Conservation (phyloP, 768 basidiomycete species). For the Brasilioporus rufonigricans region DNA sequence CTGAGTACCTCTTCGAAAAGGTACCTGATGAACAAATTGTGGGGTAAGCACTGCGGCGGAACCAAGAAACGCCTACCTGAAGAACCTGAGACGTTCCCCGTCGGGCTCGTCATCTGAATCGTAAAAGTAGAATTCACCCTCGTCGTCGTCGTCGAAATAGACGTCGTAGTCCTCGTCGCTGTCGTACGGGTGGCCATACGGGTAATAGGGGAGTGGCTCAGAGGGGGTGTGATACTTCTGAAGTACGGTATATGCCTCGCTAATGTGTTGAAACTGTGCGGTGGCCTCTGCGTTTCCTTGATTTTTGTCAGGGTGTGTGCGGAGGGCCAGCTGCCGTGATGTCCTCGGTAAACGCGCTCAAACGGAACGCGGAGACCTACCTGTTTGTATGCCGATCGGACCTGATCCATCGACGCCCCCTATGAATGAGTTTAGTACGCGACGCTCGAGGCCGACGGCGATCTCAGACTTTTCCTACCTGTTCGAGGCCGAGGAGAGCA, state of each 20-base stretch:
- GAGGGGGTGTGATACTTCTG: conserved; percentile 47
- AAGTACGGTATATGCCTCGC: conserved; percentile 65
- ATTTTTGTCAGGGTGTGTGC: conserved; percentile 79
- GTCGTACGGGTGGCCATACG: conserved; percentile 26
- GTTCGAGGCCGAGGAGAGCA: conserved; percentile 47
- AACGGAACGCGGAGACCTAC: conserved; percentile 32
- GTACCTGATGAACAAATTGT: conserved; percentile 34
- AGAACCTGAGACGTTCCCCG: conserved; percentile 39
- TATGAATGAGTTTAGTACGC: conserved; percentile 26
- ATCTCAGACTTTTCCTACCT: conserved; percentile 36
- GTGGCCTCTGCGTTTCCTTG: conserved; percentile 63
- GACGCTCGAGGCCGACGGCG: background rate
- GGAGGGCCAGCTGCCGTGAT: conserved; percentile 50
- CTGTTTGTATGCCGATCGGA: conserved; percentile 70
- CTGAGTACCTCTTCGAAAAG: conserved; percentile 47
- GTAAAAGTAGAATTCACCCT: conserved; percentile 25
- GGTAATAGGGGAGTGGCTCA: conserved; percentile 19
- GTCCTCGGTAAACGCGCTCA: background rate
- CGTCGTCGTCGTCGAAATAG: conserved; percentile 26
- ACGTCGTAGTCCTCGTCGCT: conserved; percentile 41
- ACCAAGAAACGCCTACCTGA: conserved; percentile 36
- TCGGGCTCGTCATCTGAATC: conserved; percentile 35
- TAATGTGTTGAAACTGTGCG: conserved; percentile 63
- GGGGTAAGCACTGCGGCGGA: conserved; percentile 4
- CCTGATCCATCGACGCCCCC: conserved; percentile 61